phyloP scores from a whole-genome alignment of 139 green algal genomes.

The Chlamydomonas asymmetrica region DNA sequence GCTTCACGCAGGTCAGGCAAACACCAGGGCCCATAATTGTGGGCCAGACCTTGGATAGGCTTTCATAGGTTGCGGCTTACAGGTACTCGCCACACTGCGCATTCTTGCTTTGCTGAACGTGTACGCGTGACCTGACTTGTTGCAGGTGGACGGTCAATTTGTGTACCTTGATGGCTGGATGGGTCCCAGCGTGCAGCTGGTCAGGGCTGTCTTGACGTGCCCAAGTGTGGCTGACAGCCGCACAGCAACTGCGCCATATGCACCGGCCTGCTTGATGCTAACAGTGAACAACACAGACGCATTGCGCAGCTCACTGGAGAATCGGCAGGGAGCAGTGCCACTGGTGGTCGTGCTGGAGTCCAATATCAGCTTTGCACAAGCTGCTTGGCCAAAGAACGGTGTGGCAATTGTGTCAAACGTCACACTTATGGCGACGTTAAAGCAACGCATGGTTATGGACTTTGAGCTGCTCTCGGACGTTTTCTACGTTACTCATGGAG shows the following conservation, averaged over 20 bases:
- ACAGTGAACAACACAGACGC: too few species aligned
- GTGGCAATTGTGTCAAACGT: conserved; percentile 17
- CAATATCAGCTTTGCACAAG: neutral
- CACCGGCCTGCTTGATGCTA: too few species aligned
- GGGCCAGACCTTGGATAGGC: neutral
- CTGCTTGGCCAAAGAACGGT: conserved; percentile 5
- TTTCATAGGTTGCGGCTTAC: neutral
- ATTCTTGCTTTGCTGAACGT: neutral
- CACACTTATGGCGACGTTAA: neutral
- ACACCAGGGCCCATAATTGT: neutral
- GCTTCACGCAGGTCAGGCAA: neutral
- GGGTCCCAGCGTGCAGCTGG: neutral
- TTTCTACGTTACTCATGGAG: conserved; percentile 1
- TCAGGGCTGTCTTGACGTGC: neutral
- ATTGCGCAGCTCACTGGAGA: too few species aligned
- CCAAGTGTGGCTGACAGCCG: neutral
- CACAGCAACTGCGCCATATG: neutral
- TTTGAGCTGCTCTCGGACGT: conserved; percentile 14
- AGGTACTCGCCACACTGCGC: neutral
- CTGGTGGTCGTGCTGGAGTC: neutral
- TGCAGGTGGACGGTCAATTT: neutral
- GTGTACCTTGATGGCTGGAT: neutral
- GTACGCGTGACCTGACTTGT: neutral
- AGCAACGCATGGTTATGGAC: neutral
- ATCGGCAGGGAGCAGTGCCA: neutral